Evolutionary conservation across 805 yeast genomes (phyloP), one percentile per base, ranked within the genome.

Genomic region (Ogataea paradorogensis): DNA sequence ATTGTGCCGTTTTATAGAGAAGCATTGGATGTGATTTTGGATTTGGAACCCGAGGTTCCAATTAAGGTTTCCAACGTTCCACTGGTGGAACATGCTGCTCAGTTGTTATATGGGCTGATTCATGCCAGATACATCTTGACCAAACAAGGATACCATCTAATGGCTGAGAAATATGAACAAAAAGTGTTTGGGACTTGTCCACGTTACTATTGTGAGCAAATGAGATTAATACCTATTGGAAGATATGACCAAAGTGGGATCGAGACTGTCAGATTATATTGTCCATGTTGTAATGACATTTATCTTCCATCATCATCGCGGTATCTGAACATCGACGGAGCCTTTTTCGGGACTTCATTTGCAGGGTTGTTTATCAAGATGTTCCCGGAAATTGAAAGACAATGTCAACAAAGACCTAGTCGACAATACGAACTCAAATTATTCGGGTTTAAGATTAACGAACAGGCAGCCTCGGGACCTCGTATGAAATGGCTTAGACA

Each of bases 261-360:
- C 50, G 96, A 89, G 61, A 87, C 97, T 0, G 96, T 93, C 30
- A 67, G 97, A 50, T 72, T 93, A 33, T 93, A 82, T 61, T 93
- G 99, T 65, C 97, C 99, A 1, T 82, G 91, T 59, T 93, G 99
- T 65, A 79, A 82, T 57, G 99, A 93, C 56, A 72, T 91, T 28
- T 93, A 93, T 62, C 65, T 88, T 35, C 98, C 98, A 1, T 79
- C 83, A 40, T 82, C 89, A 40, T 80, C 90, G n/a, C 72, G 95
- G 46, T 90, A 86, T 62, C 67, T 85, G 42, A 86, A 87, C 56
- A 78, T 93, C 30, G 99, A 93, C 63, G 99, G 99, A 5, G 96
- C 98, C 1, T 93, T 84, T 56, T 93, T 95, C 68, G 98, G 99
- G 5, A 88, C 98, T 0, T 82, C 95, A 25, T 93, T 93, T 66